Evolutionary conservation across 78 protist genomes (phyloP).

Genomic region (Polysphondylium violaceum): DNA sequence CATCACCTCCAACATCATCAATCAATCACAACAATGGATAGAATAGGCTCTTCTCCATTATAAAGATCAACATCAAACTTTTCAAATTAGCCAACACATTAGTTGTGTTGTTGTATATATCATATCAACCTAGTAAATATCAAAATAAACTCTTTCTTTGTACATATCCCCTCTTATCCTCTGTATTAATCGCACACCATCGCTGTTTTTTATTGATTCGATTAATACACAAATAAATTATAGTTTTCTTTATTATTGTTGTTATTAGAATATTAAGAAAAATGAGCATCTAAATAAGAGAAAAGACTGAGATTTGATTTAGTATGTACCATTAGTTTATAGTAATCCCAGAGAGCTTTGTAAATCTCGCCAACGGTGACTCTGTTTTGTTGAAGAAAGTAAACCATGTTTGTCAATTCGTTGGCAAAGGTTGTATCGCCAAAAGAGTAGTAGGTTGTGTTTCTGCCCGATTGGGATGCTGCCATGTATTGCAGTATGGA

Average conservation of each 20-base stretch:
- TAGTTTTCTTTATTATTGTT: not conserved
- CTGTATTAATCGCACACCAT: too few species aligned
- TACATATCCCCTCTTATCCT: too few species aligned
- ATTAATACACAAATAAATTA: too few species aligned
- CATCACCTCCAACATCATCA: not conserved
- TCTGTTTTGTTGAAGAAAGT: conserved; percentile 1
- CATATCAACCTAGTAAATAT: too few species aligned
- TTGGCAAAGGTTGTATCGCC: conserved; percentile 70
- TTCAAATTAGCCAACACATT: not conserved
- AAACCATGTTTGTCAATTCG: conserved; percentile 50
- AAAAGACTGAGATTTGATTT: conserved; percentile 46
- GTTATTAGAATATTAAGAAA: conserved; percentile 12
- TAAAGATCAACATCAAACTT: not conserved
- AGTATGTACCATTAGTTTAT: conserved; percentile 31
- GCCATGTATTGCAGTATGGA: conserved; percentile 82
- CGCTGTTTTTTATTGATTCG: not conserved
- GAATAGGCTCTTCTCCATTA: not conserved
- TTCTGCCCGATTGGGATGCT: conserved; percentile 74
- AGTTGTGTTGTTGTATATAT: too few species aligned
- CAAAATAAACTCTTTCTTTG: too few species aligned
- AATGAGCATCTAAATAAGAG: conserved; percentile 71
- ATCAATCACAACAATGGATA: not conserved
- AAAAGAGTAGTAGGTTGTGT: conserved; percentile 53
- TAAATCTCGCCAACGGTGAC: conserved; percentile 44
- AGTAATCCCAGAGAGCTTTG: conserved; percentile 69